A percentile compares a stretch with the other conserved stretches of the same genome.
phyloP scores from a whole-genome alignment of 2,329 filamentous ascomycete genomes.

The Talaromyces marneffei region DNA sequence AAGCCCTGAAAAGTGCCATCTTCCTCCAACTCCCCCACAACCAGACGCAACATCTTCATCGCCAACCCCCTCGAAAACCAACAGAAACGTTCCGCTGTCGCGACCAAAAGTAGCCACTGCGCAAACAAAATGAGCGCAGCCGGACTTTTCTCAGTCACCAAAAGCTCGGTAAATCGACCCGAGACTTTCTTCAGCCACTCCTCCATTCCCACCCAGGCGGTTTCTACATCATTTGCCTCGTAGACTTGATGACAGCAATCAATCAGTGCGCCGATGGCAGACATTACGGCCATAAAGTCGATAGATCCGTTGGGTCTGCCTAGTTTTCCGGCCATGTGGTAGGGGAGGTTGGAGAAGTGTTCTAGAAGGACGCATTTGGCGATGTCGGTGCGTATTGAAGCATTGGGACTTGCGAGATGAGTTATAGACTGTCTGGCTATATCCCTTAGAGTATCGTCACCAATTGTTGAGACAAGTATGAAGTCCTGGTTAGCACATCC shows the following conservation, averaged over 20 bases:
- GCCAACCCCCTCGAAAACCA: constrained; percentile 3
- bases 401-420: not conserved
- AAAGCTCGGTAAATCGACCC: not conserved
- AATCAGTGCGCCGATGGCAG: not conserved
- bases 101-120: constrained; percentile 5
- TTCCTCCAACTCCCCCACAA: not conserved
- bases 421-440: not conserved
- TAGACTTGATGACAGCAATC: not conserved
- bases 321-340: constrained; percentile 8
- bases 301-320: not conserved
- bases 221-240: not conserved
- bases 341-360: not conserved
- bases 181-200: constrained; percentile 2
- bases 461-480: not conserved
- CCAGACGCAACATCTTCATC: not conserved
- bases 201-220: not conserved
- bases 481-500: not conserved
- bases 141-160: not conserved
- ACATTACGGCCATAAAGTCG: constrained; percentile 4
- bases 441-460: not conserved
- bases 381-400: not conserved
- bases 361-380: not conserved
- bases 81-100: not conserved
- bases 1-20: not conserved
- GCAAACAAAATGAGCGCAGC: constrained; percentile 6